Evolutionary conservation across 176 grass and related monocot species (phyloP), one percentile per base, ranked within the genome.

Genomic region (Pontederia crassipes): DNA sequence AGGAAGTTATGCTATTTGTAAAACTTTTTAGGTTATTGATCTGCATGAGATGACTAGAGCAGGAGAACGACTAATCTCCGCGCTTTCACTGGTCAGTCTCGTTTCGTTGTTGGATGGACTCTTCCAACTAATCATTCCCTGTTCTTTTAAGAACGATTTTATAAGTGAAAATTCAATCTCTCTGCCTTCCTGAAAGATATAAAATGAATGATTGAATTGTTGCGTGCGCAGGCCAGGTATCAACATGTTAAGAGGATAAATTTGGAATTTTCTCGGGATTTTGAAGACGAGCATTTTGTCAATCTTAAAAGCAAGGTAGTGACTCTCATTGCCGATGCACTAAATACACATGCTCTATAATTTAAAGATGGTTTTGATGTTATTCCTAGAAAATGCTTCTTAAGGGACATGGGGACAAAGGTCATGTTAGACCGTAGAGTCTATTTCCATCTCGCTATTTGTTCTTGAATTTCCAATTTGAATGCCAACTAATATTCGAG

Each of bases 191-290:
- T 65, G 46, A 45, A 26, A 46, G 9, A 14, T 10, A 9, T 63
- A 9, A 64, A 20, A 13, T 16, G 48, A 27, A 24, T 49, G 17
- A 65, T 51, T 26, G 0, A 14, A 13, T 50, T 28, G 32, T 7
- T 40, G 32, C 51, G 12, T 75, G 20, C 76, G 48, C 74, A 96
- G 86, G 58, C 52, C 51, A 80, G 83, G 45, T 96, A 96, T 71
- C 28, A 24, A 8, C 73, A 82, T 80, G 61, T 96, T 46, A 96
- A 90, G 67, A 72, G 75, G 66, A 57, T 96, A 27, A 90, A 80
- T 62, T 69, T 96, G 52, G 91, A 90, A 81, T 96, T 96, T 59
- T 72, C 91, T 8, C 91, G 85, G 81, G 86, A 84, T 73, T 46
- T 96, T 15, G 86, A 90, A 45, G 86, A 96, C 16, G 49, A 64